Conservation (phyloP, 2,329 filamentous ascomycete species). For the Coniochaeta sp. region DNA sequence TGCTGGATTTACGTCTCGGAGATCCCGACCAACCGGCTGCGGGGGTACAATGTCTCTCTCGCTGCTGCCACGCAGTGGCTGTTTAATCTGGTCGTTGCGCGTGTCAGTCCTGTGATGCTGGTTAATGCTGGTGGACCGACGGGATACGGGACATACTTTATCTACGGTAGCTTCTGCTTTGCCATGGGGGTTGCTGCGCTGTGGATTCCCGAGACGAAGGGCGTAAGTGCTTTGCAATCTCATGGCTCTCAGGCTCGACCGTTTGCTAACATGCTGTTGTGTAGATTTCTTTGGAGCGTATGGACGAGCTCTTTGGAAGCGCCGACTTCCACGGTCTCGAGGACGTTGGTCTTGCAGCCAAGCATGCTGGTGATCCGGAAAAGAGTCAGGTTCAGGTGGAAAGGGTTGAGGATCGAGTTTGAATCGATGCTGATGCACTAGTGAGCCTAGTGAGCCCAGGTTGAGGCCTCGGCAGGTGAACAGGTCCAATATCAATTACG, state of each 20-base stretch:
- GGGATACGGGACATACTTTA: conserved; percentile 42
- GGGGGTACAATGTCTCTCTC: conserved; percentile 52
- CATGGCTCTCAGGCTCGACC: neutral
- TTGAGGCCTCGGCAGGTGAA: neutral
- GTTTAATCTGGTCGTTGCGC: conserved; percentile 57
- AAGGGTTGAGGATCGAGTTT: neutral
- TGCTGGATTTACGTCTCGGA: conserved; percentile 55
- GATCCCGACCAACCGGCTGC: conserved; percentile 51
- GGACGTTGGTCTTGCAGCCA: neutral
- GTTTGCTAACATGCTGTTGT: neutral
- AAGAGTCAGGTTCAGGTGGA: neutral
- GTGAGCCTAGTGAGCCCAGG: neutral
- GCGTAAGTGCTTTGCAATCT: conserved; percentile 22
- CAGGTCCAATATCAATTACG: neutral
- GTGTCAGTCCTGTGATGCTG: conserved; percentile 54
- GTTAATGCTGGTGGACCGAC: conserved; percentile 20
- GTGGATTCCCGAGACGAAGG: conserved; percentile 49
- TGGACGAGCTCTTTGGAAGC: conserved; percentile 21
- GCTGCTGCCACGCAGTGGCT: conserved; percentile 57
- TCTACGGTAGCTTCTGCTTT: conserved; percentile 50
- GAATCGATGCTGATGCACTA: neutral
- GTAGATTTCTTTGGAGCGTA: conserved; percentile 15
- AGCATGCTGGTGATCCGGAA: neutral
- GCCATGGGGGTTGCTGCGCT: conserved; percentile 38
- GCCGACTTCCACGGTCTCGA: conserved; percentile 26